Conservation (phyloP, 2,329 filamentous ascomycete species). For the Neofusicoccum laricinum region DNA sequence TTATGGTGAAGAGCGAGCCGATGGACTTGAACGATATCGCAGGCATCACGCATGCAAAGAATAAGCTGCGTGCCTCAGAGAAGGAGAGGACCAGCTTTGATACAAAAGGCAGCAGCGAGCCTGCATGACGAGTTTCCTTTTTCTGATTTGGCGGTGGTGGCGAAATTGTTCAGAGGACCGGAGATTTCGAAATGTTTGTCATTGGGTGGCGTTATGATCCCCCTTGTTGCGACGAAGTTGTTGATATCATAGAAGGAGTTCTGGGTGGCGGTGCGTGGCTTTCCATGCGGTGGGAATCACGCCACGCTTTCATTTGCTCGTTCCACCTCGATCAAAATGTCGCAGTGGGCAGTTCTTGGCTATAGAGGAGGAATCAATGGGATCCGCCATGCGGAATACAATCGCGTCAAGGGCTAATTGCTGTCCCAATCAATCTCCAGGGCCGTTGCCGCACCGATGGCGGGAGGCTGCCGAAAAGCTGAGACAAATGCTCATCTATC, state of each 20-base stretch:
- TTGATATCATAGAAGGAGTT: background rate
- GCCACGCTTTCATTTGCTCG: background rate
- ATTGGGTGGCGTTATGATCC: background rate
- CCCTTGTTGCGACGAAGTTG: background rate
- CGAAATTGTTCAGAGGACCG: background rate
- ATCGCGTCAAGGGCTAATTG: no score
- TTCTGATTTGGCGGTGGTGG: background rate
- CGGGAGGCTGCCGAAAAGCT: background rate
- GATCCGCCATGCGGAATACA: no score
- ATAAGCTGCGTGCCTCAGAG: background rate
- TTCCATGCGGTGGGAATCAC: no score
- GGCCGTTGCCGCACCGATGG: no score
- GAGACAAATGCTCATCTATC: background rate
- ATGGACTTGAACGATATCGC: conserved; percentile 6
- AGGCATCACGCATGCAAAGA: background rate
- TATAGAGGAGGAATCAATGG: no score
- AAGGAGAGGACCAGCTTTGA: conserved; percentile 2
- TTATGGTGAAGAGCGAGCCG: conserved; percentile 28
- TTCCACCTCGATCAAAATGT: no score
- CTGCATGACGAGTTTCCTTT: background rate
- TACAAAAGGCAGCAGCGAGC: background rate
- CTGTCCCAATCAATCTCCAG: no score
- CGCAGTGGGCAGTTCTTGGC: no score
- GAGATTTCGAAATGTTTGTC: background rate
- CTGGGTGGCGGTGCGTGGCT: background rate